Evolutionary conservation across 2,329 filamentous ascomycete species (phyloP), one percentile per base, ranked within the genome.

Genomic region (Chalaropsis ovoidea): DNA sequence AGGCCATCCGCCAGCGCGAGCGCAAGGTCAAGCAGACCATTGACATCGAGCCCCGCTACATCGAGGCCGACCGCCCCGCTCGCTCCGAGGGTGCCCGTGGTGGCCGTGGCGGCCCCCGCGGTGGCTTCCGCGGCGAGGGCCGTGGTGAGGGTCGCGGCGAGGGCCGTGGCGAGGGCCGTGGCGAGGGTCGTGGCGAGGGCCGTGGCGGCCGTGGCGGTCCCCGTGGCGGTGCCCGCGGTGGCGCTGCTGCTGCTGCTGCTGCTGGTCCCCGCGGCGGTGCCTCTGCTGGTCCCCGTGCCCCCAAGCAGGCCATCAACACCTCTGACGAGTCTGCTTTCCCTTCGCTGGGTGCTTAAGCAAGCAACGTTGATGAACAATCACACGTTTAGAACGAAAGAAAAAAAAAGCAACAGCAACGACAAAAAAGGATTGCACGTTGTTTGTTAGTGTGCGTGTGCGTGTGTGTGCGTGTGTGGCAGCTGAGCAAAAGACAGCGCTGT

Each of bases 21-120:
- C 88, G 88, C 80, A 94, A 94, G 85, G 84, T 88, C 79, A 96
- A 96, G 87, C 85, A 89, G 77, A 78, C 88, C 75, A 76, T 97
- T 72, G 90, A 95, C 74, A 89, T 96, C 70, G 92, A 96, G 77
- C 85, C 91, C 79, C 84, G 88, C 74, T 90, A 83, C 76, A 82
- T 89, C 72, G 89, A 93, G 80, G 81, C 83, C 67, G 81, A 86
- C 71, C 83, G 85, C 69, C 73, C 77, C 70, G 77, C 80, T 67
- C 77, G 78, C 69, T 2, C 43, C n/a, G 61, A 62, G 61, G 79
- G 80, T 70, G 81, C 83, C 70, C 80, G 81, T 72, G 77, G 81
- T 70, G 77, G 81, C 65, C 79, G 78, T 68, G 74, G 77, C 61
- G 77, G 80, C 66, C 79, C 79, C 68, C 80, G 81, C 70, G 81